A percentile compares a stretch with the other conserved stretches of the same genome.
Evolutionary conservation across 805 yeast species (phyloP).

Genomic region (Yamadazyma endophytica): DNA sequence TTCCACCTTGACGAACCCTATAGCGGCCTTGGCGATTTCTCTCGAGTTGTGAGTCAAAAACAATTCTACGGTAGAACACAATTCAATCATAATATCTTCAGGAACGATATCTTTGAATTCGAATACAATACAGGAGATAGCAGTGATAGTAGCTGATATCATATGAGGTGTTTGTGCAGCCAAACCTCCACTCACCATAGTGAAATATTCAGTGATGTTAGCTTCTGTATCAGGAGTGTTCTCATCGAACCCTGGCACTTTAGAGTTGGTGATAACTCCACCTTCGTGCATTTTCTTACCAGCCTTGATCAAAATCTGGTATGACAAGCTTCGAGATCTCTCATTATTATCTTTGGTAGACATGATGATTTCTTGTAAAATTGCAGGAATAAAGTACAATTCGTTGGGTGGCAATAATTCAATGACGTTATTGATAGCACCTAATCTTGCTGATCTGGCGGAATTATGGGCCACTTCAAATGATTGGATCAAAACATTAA

Average conservation of each 20-base stretch:
- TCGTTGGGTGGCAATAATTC: conserved; percentile 60
- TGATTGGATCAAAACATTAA: conserved; percentile 55
- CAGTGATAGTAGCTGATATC: conserved; percentile 92
- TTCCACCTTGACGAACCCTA: conserved; percentile 92
- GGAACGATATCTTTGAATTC: conserved; percentile 74
- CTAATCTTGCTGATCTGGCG: conserved; percentile 76
- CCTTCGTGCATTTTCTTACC: conserved; percentile 72
- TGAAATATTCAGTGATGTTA: conserved; percentile 74
- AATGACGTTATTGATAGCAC: conserved; percentile 59
- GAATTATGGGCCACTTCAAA: conserved; percentile 58
- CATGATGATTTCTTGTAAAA: conserved; percentile 83
- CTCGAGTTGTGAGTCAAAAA: conserved; percentile 87
- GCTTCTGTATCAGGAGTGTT: conserved; percentile 64
- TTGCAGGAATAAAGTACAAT: conserved; percentile 72
- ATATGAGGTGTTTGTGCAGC: conserved; percentile 92
- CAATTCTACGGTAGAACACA: conserved; percentile 81
- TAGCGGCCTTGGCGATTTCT: conserved; percentile 91
- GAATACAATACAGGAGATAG: conserved; percentile 78
- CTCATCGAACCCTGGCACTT: conserved; percentile 63
- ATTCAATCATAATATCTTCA: conserved; percentile 59
- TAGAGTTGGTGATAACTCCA: conserved; percentile 60
- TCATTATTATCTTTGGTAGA: conserved; percentile 92
- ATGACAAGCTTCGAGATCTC: conserved; percentile 80
- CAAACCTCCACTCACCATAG: conserved; percentile 93
- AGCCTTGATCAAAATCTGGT: conserved; percentile 70